Conservation (phyloP, 164 flowering plant genomes). For the Chimonanthus salicifolius region DNA sequence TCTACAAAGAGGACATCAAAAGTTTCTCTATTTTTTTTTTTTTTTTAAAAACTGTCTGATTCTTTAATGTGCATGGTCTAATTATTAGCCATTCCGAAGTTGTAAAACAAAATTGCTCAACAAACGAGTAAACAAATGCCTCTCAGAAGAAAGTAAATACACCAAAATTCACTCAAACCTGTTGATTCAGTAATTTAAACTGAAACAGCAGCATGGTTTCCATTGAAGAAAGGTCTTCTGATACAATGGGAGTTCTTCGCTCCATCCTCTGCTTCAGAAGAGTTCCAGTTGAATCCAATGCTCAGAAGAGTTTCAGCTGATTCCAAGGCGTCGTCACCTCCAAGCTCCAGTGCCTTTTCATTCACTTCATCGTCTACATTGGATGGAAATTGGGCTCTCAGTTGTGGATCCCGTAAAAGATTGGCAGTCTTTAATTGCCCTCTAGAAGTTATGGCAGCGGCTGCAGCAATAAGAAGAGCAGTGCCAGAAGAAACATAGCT, state of each 20-base stretch:
- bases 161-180: conserved; percentile 21
- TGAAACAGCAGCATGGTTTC: conserved; percentile 9
- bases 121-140: neutral
- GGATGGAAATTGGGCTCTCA: conserved; percentile 1
- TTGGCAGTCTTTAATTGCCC: conserved; percentile 30
- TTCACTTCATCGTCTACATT: neutral
- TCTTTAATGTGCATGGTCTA: neutral
- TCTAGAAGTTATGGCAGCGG: conserved; percentile 50
- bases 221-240: conserved; percentile 2
- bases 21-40: neutral
- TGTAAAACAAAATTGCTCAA: neutral
- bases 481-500: conserved; percentile 10
- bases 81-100: neutral
- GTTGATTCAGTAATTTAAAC: conserved; percentile 10
- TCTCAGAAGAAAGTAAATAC: neutral
- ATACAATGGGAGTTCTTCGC: neutral
- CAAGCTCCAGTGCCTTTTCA: conserved; percentile 17
- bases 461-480: conserved; percentile 47
- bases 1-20: too few relatives aligned
- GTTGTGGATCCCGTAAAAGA: conserved; percentile 16
- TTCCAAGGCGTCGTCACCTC: conserved; percentile 12
- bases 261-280: conserved; percentile 11
- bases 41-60: neutral
- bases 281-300: conserved; percentile 26
- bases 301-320: conserved; percentile 22